phyloP scores from a whole-genome alignment of 257 asterid genomes.

The Solanum lignicaule region DNA sequence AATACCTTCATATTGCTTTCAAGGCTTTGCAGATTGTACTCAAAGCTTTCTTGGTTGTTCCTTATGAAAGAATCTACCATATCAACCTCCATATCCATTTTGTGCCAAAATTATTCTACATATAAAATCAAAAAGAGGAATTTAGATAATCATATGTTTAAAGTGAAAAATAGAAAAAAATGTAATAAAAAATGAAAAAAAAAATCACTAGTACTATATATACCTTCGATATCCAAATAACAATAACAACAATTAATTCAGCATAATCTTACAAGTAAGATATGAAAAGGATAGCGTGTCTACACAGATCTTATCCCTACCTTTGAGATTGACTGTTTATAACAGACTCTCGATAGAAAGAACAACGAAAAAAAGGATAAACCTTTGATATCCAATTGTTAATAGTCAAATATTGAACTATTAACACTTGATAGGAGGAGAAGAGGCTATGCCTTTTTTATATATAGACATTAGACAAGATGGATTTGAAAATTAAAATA shows the following conservation, averaged over 20 bases:
- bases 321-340: not conserved
- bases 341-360: not conserved
- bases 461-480: not conserved
- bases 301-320: not conserved
- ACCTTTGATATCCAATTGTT: not conserved
- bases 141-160: not conserved
- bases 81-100: constrained; percentile 1
- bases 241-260: not conserved
- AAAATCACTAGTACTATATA: not conserved
- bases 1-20: not conserved
- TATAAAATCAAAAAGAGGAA: not conserved
- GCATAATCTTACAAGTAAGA: rapidly evolving
- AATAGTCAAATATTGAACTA: not conserved
- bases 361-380: not conserved
- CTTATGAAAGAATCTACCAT: not conserved
- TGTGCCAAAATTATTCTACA: not conserved
- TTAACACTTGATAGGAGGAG: not conserved
- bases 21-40: not conserved
- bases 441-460: not conserved
- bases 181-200: not conserved
- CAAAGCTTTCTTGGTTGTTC: not conserved
- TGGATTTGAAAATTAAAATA: not conserved
- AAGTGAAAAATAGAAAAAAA: not conserved
- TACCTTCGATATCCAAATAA: not conserved
- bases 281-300: not conserved